Conservation (phyloP, 306 rosid genomes). For the Castanea crenata region DNA sequence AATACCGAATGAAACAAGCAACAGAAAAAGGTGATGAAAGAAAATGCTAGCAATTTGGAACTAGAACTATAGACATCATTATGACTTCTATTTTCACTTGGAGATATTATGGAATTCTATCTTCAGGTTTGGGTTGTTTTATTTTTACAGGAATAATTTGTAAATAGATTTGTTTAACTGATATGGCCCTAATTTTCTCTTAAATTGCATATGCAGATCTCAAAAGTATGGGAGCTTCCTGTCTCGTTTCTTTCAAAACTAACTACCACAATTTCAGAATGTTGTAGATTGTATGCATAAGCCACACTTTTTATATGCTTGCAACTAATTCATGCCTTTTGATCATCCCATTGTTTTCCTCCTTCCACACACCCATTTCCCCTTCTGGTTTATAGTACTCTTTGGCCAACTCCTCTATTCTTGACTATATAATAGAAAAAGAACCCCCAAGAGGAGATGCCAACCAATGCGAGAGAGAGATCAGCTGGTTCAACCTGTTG, state of each 20-base stretch:
- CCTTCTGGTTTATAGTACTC: too few relatives aligned
- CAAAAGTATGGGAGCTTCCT: slow-evolving; percentile 66
- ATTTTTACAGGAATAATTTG: neutral
- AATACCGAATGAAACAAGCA: neutral
- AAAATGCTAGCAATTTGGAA: neutral
- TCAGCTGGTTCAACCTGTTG: too few relatives aligned
- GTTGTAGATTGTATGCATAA: slow-evolving; percentile 80
- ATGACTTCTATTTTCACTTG: neutral
- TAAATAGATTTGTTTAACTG: slow-evolving; percentile 6
- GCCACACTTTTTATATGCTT: slow-evolving; percentile 77
- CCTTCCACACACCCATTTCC: slow-evolving; percentile 42
- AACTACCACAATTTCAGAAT: slow-evolving; percentile 72
- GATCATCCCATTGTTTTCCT: slow-evolving; percentile 79
- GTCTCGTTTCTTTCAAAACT: slow-evolving; percentile 64
- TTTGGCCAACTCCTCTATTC: too few relatives aligned
- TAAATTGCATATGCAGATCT: slow-evolving; percentile 47
- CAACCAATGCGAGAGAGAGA: too few relatives aligned
- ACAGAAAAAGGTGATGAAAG: neutral
- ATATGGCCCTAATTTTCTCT: slow-evolving; percentile 24
- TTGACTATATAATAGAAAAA: too few relatives aligned
- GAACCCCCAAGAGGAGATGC: too few relatives aligned
- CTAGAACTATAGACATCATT: neutral
- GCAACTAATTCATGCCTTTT: slow-evolving; percentile 70
- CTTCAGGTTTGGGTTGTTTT: neutral
- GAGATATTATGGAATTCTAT: neutral